Evolutionary conservation across 345 rosid species (phyloP).

Genomic region (Aethionema arabicum): DNA sequence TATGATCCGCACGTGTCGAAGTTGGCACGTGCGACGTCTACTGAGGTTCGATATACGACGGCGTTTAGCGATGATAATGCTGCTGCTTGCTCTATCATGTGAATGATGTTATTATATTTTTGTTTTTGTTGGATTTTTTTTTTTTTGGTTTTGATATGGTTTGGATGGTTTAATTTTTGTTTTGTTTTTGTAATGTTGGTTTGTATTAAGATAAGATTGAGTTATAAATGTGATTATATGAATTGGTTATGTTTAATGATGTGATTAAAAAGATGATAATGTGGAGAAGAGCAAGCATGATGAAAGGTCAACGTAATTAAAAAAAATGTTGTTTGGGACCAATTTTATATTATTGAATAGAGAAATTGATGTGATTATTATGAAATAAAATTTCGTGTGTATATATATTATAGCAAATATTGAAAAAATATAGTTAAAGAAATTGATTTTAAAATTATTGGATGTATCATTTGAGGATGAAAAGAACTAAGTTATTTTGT

Average conservation of each 20-base stretch:
- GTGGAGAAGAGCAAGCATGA: no score
- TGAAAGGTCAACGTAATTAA: no score
- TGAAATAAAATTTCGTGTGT: no score
- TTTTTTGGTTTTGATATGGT: neutral
- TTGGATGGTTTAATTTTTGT: neutral
- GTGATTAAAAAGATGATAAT: neutral
- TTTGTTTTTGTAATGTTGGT: slow-evolving; percentile 9
- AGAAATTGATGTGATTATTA: no score
- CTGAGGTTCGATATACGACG: slow-evolving; percentile 90
- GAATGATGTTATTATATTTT: slow-evolving; percentile 10
- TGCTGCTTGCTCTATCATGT: slow-evolving; percentile 70
- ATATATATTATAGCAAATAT: no score
- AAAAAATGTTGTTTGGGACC: no score
- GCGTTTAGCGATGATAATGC: slow-evolving; percentile 95
- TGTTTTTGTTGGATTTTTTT: neutral
- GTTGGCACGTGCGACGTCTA: slow-evolving; percentile 96
- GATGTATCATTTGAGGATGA: no score
- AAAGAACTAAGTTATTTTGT: no score
- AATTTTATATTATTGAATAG: no score
- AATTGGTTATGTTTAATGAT: neutral
- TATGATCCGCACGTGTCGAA: slow-evolving; percentile 58
- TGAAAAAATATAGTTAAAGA: no score
- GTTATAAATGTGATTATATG: neutral
- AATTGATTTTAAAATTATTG: no score
- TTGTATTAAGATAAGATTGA: neutral